Evolutionary conservation across 1,284 basidiomycete genomes (phyloP).

Genomic region (Pseudozyma thailandica): DNA sequence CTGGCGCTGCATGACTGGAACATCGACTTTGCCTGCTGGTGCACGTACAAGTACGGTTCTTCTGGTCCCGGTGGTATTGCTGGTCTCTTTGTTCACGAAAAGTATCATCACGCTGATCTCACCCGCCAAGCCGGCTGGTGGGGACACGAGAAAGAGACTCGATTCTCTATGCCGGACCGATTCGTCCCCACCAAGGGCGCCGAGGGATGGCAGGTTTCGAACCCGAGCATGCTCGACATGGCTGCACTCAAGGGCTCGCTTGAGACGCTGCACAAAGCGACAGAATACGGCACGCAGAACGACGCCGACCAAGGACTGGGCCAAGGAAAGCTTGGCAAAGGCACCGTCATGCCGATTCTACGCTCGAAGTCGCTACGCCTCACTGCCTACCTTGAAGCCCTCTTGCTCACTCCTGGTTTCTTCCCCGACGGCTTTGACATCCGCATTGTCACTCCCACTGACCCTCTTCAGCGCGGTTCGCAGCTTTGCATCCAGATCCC

Average conservation of each 20-base stretch:
- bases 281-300: constrained; percentile 18
- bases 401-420: constrained; percentile 53
- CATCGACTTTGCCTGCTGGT: constrained; percentile 85
- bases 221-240: constrained; percentile 84
- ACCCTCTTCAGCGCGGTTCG: constrained; percentile 57
- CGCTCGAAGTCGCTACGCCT: constrained; percentile 53
- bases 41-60: constrained; percentile 79
- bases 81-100: constrained; percentile 88
- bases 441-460: constrained; percentile 53
- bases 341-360: constrained; percentile 59
- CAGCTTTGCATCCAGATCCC: constrained; percentile 62
- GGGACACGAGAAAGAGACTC: constrained; percentile 87
- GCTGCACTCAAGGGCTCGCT: constrained; percentile 58
- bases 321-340: constrained; percentile 39
- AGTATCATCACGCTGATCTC: constrained; percentile 69
- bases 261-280: constrained; percentile 53
- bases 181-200: constrained; percentile 89
- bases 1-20: constrained; percentile 89
- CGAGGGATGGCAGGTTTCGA: constrained; percentile 94
- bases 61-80: constrained; percentile 94
- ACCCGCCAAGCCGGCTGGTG: constrained; percentile 92
- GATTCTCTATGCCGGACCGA: constrained; percentile 87
- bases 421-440: constrained; percentile 50
- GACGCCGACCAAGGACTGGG: constrained; percentile 9
- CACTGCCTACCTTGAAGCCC: constrained; percentile 59